phyloP scores from a whole-genome alignment of 2,329 filamentous ascomycete genomes.

The Fusarium palustre region DNA sequence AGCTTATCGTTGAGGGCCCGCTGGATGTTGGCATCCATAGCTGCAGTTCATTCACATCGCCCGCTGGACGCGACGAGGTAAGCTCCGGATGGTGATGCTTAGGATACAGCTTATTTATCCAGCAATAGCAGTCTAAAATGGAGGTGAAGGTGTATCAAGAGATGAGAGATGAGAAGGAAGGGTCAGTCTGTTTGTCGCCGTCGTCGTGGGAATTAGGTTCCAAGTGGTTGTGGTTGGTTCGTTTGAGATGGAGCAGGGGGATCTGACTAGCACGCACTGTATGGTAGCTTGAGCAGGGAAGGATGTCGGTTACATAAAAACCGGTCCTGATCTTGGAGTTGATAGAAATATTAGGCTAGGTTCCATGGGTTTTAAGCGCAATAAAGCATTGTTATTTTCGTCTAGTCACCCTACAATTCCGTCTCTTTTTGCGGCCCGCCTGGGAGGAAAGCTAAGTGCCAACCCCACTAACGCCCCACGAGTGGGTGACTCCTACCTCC shows the following conservation, averaged over 20 bases:
- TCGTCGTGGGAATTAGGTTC: slow-evolving; percentile 36
- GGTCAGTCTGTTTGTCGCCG: slow-evolving; percentile 18
- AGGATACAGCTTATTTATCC: background rate
- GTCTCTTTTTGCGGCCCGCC: too few species aligned
- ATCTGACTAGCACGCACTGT: slow-evolving; percentile 32
- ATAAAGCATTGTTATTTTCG: too few species aligned
- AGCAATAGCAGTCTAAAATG: background rate
- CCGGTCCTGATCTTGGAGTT: too few species aligned
- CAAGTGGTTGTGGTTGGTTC: slow-evolving; percentile 35
- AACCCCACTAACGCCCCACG: slow-evolving; percentile 37
- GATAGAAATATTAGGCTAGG: too few species aligned
- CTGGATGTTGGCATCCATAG: slow-evolving; percentile 90
- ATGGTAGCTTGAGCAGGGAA: slow-evolving; percentile 27
- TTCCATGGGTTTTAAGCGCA: too few species aligned
- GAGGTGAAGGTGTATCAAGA: background rate
- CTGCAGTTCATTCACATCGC: slow-evolving; percentile 44
- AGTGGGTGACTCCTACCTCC: slow-evolving; percentile 16
- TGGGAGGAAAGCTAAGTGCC: slow-evolving; percentile 11
- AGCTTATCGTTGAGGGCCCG: slow-evolving; percentile 96
- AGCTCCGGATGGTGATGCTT: background rate
- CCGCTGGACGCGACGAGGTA: slow-evolving; percentile 33
- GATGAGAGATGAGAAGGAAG: slow-evolving; percentile 4
- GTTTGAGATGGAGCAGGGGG: slow-evolving; percentile 37
- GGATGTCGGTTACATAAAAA: slow-evolving; percentile 1
- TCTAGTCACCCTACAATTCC: too few species aligned